Evolutionary conservation across 2,329 filamentous ascomycete species (phyloP).

Genomic region (Mycogone perniciosa): DNA sequence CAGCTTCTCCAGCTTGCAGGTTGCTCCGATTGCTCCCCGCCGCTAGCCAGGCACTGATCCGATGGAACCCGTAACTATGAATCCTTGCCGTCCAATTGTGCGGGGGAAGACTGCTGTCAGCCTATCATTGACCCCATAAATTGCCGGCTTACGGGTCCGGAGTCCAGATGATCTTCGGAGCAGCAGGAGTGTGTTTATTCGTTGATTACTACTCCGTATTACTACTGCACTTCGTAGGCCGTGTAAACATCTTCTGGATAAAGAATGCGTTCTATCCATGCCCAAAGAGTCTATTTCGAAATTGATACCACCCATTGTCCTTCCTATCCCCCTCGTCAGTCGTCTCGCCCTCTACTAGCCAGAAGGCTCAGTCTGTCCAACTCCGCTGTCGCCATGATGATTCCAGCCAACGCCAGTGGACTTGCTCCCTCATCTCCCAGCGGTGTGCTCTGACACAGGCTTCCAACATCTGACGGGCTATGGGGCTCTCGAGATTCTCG

Average conservation of each 20-base stretch:
- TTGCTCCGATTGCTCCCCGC: conserved; percentile 2
- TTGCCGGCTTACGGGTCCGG: background rate
- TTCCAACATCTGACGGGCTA: conserved; percentile 19
- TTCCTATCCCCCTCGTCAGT: background rate
- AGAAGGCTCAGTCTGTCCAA: conserved; percentile 27
- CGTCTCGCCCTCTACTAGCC: conserved; percentile 15
- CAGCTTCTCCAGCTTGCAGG: conserved; percentile 14
- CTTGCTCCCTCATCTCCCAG: conserved; percentile 17
- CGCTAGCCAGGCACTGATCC: conserved; percentile 18
- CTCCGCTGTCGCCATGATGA: conserved; percentile 24
- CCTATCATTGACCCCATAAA: background rate
- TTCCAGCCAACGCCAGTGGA: conserved; percentile 22
- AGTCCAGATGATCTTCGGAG: no score
- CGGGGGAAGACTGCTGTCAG: background rate
- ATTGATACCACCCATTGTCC: background rate
- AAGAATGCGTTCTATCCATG: background rate
- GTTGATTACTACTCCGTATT: no score
- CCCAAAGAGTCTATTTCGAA: background rate
- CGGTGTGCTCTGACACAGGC: conserved; percentile 17
- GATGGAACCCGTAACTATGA: conserved; percentile 20
- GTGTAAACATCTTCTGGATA: no score
- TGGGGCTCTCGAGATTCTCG: conserved; percentile 22
- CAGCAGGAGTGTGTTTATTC: no score
- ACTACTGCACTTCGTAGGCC: no score
- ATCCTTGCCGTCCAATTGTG: no score